Base-by-base conservation (phyloP, 805 yeast genomes). In the Pichia sporocuriosa region DNA sequence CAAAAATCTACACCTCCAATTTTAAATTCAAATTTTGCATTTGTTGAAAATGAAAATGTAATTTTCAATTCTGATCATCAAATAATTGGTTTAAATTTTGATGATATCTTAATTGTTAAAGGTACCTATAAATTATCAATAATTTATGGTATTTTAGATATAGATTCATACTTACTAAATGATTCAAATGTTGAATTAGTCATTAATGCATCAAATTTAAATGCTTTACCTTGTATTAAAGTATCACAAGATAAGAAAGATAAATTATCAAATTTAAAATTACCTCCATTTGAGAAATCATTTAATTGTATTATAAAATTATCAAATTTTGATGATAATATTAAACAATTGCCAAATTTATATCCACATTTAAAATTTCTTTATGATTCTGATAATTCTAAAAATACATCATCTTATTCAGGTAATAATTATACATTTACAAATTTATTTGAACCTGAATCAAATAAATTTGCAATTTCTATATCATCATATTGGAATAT, bases 81-180 rank as follows among this genome's bases (percentile, higher is more conserved):
- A n/a, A 21, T 35, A 13, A 16, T 40, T 4, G 44, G 44, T 7
- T 23, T 40, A 13, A 7, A 23, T 11, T 17, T 4, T 12, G 16
- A 22, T 17, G 68, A 65, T 40, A 47, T 56, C 2, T 44, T 77
- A 3, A 49, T 74, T 30, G 40, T 77, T 1, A 59, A 63, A 41
- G 83, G 84, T 1, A 76, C 69, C 44, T 75, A 65, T 47, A 50
- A 35, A 4, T 37, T 77, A 20, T 53, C 54, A 4, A 58, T 77
- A 0, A 69, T 67, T 45, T 54, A 71, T 39, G 84, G 84, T 15
- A 69, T 72, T 0, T 53, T 73, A 0, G 46, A 57, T 4, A 45
- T 77, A 1, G 77, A 78, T 47, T 64, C 69, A 49, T 41, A 59
- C 16, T 32, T 55, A 1, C 59, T 59, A 50, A 69, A 52, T 51